Conservation (phyloP, 1,139 yeast species). For the Hansenula sp. region DNA sequence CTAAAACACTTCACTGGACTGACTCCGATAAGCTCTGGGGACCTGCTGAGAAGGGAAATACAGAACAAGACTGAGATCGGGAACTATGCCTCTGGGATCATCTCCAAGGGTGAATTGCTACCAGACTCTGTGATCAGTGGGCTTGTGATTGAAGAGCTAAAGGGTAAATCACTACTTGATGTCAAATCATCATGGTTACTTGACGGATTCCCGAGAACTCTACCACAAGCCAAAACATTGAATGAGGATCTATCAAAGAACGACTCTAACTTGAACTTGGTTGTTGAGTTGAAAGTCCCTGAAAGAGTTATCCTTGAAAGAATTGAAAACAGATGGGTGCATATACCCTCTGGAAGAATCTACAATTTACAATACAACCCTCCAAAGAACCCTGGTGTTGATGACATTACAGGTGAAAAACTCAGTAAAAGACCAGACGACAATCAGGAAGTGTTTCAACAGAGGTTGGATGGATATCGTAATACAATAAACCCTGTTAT, state of each 20-base stretch:
- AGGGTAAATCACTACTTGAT: slow-evolving; percentile 41
- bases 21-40: slow-evolving; percentile 75
- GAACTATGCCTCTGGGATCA: slow-evolving; percentile 47
- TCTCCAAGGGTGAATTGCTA: slow-evolving; percentile 60
- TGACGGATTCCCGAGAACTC: slow-evolving; percentile 90
- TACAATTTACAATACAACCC: slow-evolving; percentile 87
- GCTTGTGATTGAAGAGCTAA: slow-evolving; percentile 50
- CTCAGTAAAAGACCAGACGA: slow-evolving; percentile 79
- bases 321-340: slow-evolving; percentile 84
- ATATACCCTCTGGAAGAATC: slow-evolving; percentile 77
- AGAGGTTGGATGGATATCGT: slow-evolving; percentile 62
- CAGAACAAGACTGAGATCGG: slow-evolving; percentile 55
- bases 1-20: slow-evolving; percentile 46
- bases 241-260: slow-evolving; percentile 39
- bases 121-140: slow-evolving; percentile 69
- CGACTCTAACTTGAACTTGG: slow-evolving; percentile 53
- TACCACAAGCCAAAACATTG: slow-evolving; percentile 61
- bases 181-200: slow-evolving; percentile 58
- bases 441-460: slow-evolving; percentile 61
- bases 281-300: slow-evolving; percentile 82
- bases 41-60: slow-evolving; percentile 68
- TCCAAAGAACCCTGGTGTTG: slow-evolving; percentile 74
- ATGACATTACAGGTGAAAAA: slow-evolving; percentile 88
- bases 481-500: slow-evolving; percentile 58
- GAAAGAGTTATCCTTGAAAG: slow-evolving; percentile 72